Base-by-base conservation (phyloP, 495 filamentous ascomycete genomes). In the Aspergillus affinis region DNA sequence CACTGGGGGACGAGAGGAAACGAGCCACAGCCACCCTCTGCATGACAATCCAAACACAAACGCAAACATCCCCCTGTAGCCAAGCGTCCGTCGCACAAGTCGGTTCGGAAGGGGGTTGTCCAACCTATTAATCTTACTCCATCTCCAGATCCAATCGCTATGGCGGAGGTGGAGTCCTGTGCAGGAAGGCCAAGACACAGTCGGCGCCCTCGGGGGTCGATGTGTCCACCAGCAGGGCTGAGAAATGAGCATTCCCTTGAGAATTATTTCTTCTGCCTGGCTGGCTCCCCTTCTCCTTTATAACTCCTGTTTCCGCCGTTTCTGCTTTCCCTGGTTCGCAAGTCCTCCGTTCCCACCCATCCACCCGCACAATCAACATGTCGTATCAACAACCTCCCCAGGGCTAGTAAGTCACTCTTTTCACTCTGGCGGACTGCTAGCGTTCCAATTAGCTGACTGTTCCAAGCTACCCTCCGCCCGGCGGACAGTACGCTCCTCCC, bases 401-500 rank as follows among this genome's bases (percentile, higher is more conserved):
- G 53, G 57, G 57, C 48, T 63, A 63, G 61, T 63, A 63, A 49
- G 61, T 44, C 13, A 21, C 21, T 20, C 26, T 15, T 51, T 13
- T 21, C 10, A 18, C 9, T 20, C 10, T 1, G 45, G 6, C 13
- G 23, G 12, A 19, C 30, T 32, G 1, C 32, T 41, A 18, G 18
- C 18, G 18, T 52, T 51, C 30, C 7, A 12, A 27, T 45, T 47
- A 30, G 48, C 48, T 9, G 3, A 8, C 18, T 50, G 12, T 8
- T 15, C 13, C 10, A 41, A 60, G 62, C 47, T 64, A 64, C 45
- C 61, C 61, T 57, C 61, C 61, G n/a, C 57, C 57, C 7, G 57
- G 57, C 17, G 62, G 62, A 20, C 61, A 63, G 13, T 69, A 69
- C 21, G 36, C 36, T 6, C 57, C 60, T 19, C 66, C 66, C 41